Evolutionary conservation across 1,284 basidiomycete genomes (phyloP).

Genomic region (Apiotrichum siamense): DNA sequence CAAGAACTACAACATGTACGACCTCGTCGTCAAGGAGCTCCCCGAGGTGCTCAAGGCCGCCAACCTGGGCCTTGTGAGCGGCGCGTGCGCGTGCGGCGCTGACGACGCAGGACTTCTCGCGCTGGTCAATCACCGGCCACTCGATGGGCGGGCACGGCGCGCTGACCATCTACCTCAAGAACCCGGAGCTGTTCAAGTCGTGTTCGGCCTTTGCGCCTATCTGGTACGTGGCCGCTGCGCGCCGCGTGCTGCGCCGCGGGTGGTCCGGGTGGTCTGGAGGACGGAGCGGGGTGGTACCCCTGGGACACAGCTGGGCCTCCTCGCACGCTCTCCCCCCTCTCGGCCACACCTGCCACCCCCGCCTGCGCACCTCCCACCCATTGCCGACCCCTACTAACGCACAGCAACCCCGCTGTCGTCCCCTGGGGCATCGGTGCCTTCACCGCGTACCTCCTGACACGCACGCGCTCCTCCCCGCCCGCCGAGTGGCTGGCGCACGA

Average conservation of each 20-base stretch:
- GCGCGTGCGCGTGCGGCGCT: not conserved
- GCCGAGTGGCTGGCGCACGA: conserved; percentile 58
- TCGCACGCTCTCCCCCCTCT: too few relatives aligned
- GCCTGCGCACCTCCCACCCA: too few relatives aligned
- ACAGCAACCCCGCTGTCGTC: conserved; percentile 70
- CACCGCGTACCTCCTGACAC: conserved; percentile 63
- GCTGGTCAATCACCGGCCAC: conserved; percentile 72
- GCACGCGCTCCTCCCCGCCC: conserved; percentile 50
- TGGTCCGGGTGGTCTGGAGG: too few relatives aligned
- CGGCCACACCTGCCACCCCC: not conserved
- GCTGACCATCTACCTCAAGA: conserved; percentile 77
- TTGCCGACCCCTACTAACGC: not conserved
- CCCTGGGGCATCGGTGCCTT: conserved; percentile 95
- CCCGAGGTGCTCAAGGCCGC: conserved; percentile 67
- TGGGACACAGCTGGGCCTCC: not conserved
- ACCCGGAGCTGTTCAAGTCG: conserved; percentile 67
- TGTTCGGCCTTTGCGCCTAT: conserved; percentile 93
- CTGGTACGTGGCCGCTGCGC: conserved; percentile 46
- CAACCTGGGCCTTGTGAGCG: conserved; percentile 54
- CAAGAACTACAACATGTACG: conserved; percentile 87
- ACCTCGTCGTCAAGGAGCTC: conserved; percentile 73
- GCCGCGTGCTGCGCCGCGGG: too few relatives aligned
- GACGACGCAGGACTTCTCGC: conserved; percentile 29
- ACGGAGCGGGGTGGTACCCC: not conserved
- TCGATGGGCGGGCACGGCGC: conserved; percentile 96